phyloP scores from a whole-genome alignment of 192 early-diverging fungal genomes.

The Coemansia sp. region DNA sequence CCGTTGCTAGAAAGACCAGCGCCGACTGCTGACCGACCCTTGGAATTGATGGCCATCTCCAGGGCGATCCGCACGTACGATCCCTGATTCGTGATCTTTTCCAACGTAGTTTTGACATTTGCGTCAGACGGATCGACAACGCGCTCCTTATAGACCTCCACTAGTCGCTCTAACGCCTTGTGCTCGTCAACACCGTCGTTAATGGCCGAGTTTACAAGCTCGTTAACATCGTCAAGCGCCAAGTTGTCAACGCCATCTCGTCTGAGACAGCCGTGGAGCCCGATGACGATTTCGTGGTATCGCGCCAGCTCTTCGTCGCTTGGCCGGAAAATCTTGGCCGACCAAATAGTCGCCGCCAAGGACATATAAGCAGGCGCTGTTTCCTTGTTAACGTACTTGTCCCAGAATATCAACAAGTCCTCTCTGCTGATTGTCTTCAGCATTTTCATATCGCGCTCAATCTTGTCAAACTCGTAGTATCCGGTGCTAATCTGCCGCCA shows the following conservation, averaged over 20 bases:
- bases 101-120: conserved; percentile 14
- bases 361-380: conserved; percentile 18
- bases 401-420: conserved; percentile 46
- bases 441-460: conserved; percentile 20
- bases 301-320: conserved; percentile 20
- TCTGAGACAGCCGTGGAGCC: conserved; percentile 39
- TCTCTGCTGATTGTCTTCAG: conserved; percentile 20
- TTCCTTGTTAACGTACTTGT: conserved; percentile 31
- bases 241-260: conserved; percentile 33
- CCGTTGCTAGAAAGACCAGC: neutral
- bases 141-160: conserved; percentile 1
- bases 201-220: conserved; percentile 9
- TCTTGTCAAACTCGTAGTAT: conserved; percentile 83
- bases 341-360: conserved; percentile 38
- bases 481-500: conserved; percentile 70
- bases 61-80: conserved; percentile 52
- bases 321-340: conserved; percentile 40
- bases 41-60: conserved; percentile 28
- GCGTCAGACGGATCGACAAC: conserved; percentile 7
- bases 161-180: conserved; percentile 13
- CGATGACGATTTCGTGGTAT: conserved; percentile 20
- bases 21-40: neutral
- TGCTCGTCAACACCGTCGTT: conserved; percentile 4
- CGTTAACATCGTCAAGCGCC: conserved; percentile 13
- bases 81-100: conserved; percentile 31